Conservation (phyloP, 2,329 filamentous ascomycete genomes). For the Alternaria arborescens region DNA sequence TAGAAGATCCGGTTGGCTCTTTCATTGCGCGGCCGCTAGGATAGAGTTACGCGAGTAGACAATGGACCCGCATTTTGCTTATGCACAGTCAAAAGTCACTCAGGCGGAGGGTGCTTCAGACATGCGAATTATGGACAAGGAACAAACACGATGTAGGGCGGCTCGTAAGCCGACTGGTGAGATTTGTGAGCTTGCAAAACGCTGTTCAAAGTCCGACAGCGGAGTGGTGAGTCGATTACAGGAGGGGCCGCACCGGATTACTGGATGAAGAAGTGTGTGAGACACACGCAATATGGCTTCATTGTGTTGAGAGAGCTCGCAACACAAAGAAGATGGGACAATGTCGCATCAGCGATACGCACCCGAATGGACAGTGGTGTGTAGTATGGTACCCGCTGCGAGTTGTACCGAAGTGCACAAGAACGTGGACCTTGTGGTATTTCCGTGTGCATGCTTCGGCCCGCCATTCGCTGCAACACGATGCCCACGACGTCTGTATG, state of each 20-base stretch:
- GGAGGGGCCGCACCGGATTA: constrained; percentile 25
- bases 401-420: constrained; percentile 21
- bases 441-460: constrained; percentile 17
- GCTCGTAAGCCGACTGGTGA: constrained; percentile 30
- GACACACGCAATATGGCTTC: constrained; percentile 32
- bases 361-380: constrained; percentile 26
- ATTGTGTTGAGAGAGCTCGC: constrained; percentile 28
- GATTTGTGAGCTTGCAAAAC: constrained; percentile 25
- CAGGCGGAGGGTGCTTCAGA: constrained; percentile 21
- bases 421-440: constrained; percentile 35
- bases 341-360: constrained; percentile 30
- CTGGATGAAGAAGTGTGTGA: constrained; percentile 24
- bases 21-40: constrained; percentile 17
- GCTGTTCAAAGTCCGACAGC: background rate
- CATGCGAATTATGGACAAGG: constrained; percentile 25
- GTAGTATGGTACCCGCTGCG: constrained; percentile 28
- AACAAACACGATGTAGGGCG: constrained; percentile 20
- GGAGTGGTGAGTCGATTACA: constrained; percentile 19
- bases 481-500: background rate
- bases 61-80: constrained; percentile 26
- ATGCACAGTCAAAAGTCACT: constrained; percentile 20
- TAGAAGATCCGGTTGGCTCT: constrained; percentile 31
- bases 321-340: constrained; percentile 19
- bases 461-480: constrained; percentile 36
- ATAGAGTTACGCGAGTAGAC: constrained; percentile 24